Evolutionary conservation across 176 grass and related monocot species (phyloP), one percentile per base, ranked within the genome.

Genomic region (Ensete ventricosum): DNA sequence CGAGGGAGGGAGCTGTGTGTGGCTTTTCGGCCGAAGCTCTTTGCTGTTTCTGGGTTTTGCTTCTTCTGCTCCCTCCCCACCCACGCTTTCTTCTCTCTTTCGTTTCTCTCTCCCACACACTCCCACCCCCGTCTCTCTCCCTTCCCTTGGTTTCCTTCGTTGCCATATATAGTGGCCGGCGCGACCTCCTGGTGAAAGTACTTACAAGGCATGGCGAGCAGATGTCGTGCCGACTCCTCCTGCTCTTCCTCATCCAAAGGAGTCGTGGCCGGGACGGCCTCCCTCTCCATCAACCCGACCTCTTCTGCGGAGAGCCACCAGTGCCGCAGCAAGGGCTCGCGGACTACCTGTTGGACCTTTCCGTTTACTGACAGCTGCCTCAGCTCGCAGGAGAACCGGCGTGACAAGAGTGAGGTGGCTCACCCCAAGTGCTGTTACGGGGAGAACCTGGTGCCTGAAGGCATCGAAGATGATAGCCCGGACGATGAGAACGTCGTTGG

Each of bases 161-260:
- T 62, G 17, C 20, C 57, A 62, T 62, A 62, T 62, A 62, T 1
- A 62, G 20, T 62, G 57, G 57, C 57, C 57, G 9, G 5, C 17
- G 17, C 17, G 17, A 62, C 14, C 57, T n/a, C 8, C 43, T n/a
- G 16, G 43, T 19, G 17, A 69, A 10, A 16, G 16, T 17, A 71
- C 10, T 3, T 23, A 23, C 22, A 62, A 62, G 57, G 57, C 57
- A 20, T 52, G 68, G 48, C 10, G 16, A 19, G 14, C 20, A 51
- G 43, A 71, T 19, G 52, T 51, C 14, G 14, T 9, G 68, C 14
- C 17, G 34, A 71, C 50, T n/a, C 43, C 21, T 71, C 68, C 34
- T 71, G 48, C 52, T 71, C 68, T 21, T 71, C 50, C 34, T 71
- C 68, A 8, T 71, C 68, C 16, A 71, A 51, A 49, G 68, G 34